Conservation (phyloP, 2,329 filamentous ascomycete species). For the Pseudogymnoascus pannorum region DNA sequence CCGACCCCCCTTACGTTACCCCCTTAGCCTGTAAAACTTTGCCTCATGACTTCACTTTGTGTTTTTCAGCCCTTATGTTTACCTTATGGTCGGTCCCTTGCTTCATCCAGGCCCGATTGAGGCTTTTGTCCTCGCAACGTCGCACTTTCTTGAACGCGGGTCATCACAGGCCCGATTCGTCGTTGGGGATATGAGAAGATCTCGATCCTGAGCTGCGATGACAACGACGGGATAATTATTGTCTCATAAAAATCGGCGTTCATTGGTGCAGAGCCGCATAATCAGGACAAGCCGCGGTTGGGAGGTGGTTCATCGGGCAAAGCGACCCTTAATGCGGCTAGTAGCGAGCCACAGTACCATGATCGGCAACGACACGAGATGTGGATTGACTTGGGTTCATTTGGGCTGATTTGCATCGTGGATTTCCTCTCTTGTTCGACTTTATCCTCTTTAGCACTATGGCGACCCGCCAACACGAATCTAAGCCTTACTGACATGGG, state of each 20-base stretch:
- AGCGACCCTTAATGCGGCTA: not conserved
- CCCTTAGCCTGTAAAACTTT: not conserved
- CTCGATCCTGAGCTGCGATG: not conserved
- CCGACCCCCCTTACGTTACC: not conserved
- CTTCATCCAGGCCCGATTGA: not conserved
- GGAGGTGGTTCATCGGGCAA: not conserved
- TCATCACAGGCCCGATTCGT: not conserved
- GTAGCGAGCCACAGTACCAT: not conserved
- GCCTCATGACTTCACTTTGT: not conserved
- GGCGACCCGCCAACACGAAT: conserved; percentile 3
- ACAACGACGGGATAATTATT: not conserved
- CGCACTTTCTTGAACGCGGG: not conserved
- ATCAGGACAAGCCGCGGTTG: not conserved
- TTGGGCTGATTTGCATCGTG: not conserved
- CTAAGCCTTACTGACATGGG: not conserved
- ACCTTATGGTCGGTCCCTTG: not conserved
- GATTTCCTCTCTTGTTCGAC: not conserved
- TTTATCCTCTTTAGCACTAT: not conserved
- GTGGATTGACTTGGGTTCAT: not conserved
- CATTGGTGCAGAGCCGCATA: not conserved
- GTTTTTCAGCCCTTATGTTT: not conserved
- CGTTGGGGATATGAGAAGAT: not conserved
- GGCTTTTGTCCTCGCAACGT: not conserved
- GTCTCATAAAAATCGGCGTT: not conserved
- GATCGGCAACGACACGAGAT: conserved; percentile 1